Conservation (phyloP, 2,329 filamentous ascomycete genomes). For the Cladosporium sp. region DNA sequence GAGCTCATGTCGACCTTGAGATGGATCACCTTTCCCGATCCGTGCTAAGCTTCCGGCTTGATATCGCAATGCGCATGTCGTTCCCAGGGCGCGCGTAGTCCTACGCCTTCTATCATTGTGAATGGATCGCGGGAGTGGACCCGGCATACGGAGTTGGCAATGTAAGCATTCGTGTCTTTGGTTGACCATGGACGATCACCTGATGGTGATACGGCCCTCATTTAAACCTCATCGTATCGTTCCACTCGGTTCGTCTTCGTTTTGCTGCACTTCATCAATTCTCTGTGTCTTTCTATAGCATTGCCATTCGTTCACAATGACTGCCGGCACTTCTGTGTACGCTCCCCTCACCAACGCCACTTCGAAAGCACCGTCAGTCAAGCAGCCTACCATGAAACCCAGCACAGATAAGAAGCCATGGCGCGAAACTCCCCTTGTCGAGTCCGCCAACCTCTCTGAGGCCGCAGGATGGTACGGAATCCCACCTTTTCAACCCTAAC, state of each 20-base stretch:
- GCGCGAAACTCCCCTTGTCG: slow-evolving; percentile 67
- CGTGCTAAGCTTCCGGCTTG: slow-evolving; percentile 10
- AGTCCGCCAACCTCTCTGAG: slow-evolving; percentile 62
- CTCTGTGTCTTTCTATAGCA: not conserved
- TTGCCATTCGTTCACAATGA: not conserved
- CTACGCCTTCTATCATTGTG: not conserved
- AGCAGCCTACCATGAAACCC: not conserved
- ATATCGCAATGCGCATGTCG: not conserved
- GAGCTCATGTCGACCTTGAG: not conserved
- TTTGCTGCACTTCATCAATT: not conserved
- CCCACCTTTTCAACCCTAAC: not conserved
- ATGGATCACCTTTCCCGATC: slow-evolving; percentile 11
- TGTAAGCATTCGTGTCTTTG: not conserved
- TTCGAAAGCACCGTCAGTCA: not conserved
- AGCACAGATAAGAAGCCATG: slow-evolving; percentile 48
- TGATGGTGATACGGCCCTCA: not conserved
- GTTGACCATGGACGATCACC: not conserved
- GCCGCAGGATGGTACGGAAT: slow-evolving; percentile 64
- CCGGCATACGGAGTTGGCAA: not conserved
- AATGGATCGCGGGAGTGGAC: not conserved
- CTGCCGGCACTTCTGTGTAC: not conserved
- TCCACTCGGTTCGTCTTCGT: not conserved
- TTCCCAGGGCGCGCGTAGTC: slow-evolving; percentile 2
- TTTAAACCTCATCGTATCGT: not conserved
- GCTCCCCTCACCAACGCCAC: slow-evolving; percentile 5